Evolutionary conservation across 1,284 basidiomycete genomes (phyloP).

Genomic region (Leccinum angustisporum): DNA sequence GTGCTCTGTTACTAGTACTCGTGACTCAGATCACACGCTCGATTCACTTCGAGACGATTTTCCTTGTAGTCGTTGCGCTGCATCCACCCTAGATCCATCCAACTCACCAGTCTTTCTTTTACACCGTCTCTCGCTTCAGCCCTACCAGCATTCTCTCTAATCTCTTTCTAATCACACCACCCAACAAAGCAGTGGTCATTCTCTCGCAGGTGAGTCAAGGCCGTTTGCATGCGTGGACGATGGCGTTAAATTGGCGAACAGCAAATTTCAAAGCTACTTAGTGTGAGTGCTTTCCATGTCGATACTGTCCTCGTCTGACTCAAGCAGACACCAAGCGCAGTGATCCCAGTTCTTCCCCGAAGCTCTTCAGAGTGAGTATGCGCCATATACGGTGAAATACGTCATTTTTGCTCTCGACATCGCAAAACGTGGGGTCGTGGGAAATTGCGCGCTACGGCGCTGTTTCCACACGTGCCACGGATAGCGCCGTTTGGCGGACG

Average conservation of each 20-base stretch:
- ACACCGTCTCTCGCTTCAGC: slow-evolving; percentile 34
- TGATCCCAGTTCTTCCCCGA: not conserved
- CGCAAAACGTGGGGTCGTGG: slow-evolving; percentile 62
- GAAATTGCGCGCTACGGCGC: slow-evolving; percentile 33
- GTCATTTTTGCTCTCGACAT: slow-evolving; percentile 40
- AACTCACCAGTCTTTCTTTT: slow-evolving; percentile 54
- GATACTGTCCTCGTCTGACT: slow-evolving; percentile 5
- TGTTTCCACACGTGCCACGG: slow-evolving; percentile 17
- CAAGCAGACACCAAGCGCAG: slow-evolving; percentile 10
- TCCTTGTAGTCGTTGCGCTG: slow-evolving; percentile 31
- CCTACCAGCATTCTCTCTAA: slow-evolving; percentile 18
- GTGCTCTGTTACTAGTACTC: slow-evolving; percentile 21
- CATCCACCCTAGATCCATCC: slow-evolving; percentile 26
- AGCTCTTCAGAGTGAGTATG: slow-evolving; percentile 25
- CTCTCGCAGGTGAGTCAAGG: slow-evolving; percentile 21
- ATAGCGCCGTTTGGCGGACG: slow-evolving; percentile 1
- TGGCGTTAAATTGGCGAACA: slow-evolving; percentile 11
- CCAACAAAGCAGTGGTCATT: slow-evolving; percentile 7
- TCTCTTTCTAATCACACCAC: slow-evolving; percentile 25
- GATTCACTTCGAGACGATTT: slow-evolving; percentile 51
- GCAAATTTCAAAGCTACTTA: slow-evolving; percentile 15
- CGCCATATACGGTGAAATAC: slow-evolving; percentile 20
- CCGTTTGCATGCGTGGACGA: slow-evolving; percentile 5
- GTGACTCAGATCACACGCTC: slow-evolving; percentile 36
- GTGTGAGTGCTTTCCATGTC: slow-evolving; percentile 17